phyloP scores from a whole-genome alignment of 352 stramenopile species.

The Phytophthora agathidicida region DNA sequence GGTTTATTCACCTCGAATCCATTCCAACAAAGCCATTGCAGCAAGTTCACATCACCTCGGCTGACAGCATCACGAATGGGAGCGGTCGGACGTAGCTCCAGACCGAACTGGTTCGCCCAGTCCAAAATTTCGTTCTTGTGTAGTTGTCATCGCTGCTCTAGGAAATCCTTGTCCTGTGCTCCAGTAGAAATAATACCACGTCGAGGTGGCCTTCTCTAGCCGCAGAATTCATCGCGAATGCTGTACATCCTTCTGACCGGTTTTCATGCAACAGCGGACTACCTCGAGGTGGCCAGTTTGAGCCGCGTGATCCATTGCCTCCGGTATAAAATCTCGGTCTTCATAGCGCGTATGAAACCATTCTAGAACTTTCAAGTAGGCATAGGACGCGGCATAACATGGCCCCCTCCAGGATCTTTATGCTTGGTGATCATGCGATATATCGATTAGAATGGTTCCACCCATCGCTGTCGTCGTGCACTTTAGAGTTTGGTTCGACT shows the following conservation, averaged over 20 bases:
- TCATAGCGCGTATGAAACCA: neutral
- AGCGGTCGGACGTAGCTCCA: too few relatives aligned
- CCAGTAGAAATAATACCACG: neutral
- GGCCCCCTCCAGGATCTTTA: neutral
- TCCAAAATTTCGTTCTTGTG: too few relatives aligned
- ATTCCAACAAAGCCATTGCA: too few relatives aligned
- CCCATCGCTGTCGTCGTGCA: neutral
- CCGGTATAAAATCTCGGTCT: neutral
- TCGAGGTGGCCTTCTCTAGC: neutral
- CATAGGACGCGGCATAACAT: neutral
- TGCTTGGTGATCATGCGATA: neutral
- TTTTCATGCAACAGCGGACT: constrained; percentile 2
- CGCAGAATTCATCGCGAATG: neutral
- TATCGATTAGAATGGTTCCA: neutral
- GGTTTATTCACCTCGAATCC: too few relatives aligned
- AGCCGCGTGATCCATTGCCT: neutral
- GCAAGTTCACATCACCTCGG: too few relatives aligned
- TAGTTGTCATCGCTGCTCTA: too few relatives aligned
- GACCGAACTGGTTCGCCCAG: too few relatives aligned
- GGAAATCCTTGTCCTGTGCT: neutral
- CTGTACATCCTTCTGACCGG: neutral
- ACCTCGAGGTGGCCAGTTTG: neutral
- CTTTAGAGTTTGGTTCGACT: neutral
- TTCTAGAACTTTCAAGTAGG: neutral
- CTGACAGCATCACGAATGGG: too few relatives aligned